phyloP scores from a whole-genome alignment of 495 filamentous ascomycete genomes.

The Chaetomium cochliodes region DNA sequence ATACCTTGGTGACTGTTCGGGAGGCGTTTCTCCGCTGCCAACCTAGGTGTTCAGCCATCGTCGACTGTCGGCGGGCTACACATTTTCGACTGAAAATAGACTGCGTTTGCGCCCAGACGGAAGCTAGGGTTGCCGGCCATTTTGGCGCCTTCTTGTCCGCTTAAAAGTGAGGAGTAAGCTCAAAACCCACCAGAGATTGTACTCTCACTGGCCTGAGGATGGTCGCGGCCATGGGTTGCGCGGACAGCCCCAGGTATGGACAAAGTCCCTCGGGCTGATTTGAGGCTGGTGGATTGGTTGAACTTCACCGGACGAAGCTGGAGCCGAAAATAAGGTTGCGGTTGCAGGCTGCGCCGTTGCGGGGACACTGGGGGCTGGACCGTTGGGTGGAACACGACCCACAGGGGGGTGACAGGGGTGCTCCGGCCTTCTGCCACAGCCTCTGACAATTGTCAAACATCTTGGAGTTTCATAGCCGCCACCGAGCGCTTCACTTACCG shows the following conservation, averaged over 20 bases:
- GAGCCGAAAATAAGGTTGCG: slow-evolving; percentile 38
- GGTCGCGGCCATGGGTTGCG: slow-evolving; percentile 3
- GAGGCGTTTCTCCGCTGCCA: not conserved
- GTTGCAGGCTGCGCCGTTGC: slow-evolving; percentile 19
- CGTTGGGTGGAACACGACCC: not conserved
- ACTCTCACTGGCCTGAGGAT: slow-evolving; percentile 17
- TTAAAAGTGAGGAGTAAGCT: slow-evolving; percentile 4
- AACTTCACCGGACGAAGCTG: slow-evolving; percentile 26
- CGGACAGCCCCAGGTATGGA: not conserved
- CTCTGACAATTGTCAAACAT: slow-evolving; percentile 34
- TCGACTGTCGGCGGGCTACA: not conserved
- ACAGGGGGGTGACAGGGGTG: slow-evolving; percentile 12
- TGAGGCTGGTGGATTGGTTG: slow-evolving; percentile 5
- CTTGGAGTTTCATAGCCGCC: slow-evolving; percentile 31
- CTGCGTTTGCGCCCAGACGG: not conserved
- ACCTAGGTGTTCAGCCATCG: not conserved
- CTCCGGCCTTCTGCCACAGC: slow-evolving; percentile 26
- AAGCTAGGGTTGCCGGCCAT: not conserved
- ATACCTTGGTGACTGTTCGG: not conserved
- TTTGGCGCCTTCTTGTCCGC: slow-evolving; percentile 7
- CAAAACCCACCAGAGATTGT: slow-evolving; percentile 5
- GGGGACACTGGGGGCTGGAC: not conserved
- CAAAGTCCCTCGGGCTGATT: not conserved
- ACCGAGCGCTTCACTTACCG: slow-evolving; percentile 23
- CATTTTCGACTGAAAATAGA: not conserved